A percentile compares a stretch with the other conserved stretches of the same genome.
These are phyloP conservation scores for Chaetomium sp. DNA, from an alignment of 2,329 filamentous ascomycete genomes.

Conservation along the genomic window DNA sequence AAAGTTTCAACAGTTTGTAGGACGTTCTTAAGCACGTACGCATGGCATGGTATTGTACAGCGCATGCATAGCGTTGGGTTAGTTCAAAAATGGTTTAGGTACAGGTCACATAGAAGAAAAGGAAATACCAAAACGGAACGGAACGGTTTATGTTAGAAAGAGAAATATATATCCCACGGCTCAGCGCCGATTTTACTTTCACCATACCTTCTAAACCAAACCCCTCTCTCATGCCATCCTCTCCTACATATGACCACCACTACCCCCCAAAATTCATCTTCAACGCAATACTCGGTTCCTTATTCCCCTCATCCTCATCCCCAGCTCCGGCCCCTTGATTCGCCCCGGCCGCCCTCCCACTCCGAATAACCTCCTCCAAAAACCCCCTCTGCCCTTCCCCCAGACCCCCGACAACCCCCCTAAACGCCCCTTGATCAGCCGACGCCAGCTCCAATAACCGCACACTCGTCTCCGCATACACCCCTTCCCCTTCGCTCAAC, in stretches of 20 bases:
- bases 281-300: slow-evolving; percentile 74
- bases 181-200: neutral
- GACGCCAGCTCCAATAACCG: slow-evolving; percentile 76
- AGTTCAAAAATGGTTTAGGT: too few relatives aligned
- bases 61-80: neutral
- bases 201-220: neutral
- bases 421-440: slow-evolving; percentile 66
- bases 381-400: slow-evolving; percentile 63
- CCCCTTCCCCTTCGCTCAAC: slow-evolving; percentile 47
- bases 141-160: neutral
- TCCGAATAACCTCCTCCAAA: slow-evolving; percentile 74
- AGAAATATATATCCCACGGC: slow-evolving; percentile 4
- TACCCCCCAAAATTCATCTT: slow-evolving; percentile 80
- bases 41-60: slow-evolving; percentile 2
- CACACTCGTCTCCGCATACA: slow-evolving; percentile 67
- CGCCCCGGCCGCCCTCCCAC: slow-evolving; percentile 44
- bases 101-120: neutral
- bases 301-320: slow-evolving; percentile 30
- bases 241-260: too few relatives aligned
- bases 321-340: neutral
- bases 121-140: neutral
- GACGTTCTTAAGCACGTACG: neutral
- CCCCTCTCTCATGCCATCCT: neutral
- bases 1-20: too few relatives aligned
- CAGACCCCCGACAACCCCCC: slow-evolving; percentile 65